Conservation (phyloP, 164 flowering plant genomes). For the Kingdonia uniflora region DNA sequence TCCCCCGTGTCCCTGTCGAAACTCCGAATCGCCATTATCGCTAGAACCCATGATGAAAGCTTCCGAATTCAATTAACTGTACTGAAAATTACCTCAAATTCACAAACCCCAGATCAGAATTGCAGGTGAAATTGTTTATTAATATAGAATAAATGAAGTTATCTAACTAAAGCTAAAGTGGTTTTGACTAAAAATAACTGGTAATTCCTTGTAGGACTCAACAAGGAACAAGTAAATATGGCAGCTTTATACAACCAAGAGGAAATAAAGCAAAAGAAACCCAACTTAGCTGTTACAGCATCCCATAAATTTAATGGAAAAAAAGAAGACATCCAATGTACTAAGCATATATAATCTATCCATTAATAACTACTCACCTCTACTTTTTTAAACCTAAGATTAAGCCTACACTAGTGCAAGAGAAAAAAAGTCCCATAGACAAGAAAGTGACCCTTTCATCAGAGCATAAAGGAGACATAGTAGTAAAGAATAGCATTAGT, state of each 20-base stretch:
- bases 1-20: constrained; percentile 31
- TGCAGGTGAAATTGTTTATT: constrained; percentile 6
- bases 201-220: constrained; percentile 66
- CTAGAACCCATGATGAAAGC: constrained; percentile 32
- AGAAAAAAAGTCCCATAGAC: constrained; percentile 35
- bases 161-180: constrained; percentile 30
- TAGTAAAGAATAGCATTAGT: constrained; percentile 42
- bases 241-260: constrained; percentile 67
- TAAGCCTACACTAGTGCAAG: constrained; percentile 18
- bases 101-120: constrained; percentile 17
- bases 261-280: constrained; percentile 55
- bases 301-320: constrained; percentile 32
- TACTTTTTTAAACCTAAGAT: constrained; percentile 38
- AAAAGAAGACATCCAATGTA: constrained; percentile 40
- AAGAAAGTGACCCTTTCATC: constrained; percentile 71
- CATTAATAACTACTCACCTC: constrained; percentile 15
- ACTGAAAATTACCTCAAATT: constrained; percentile 7
- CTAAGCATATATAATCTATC: constrained; percentile 63
- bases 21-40: constrained; percentile 38
- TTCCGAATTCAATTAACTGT: neutral
- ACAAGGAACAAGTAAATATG: constrained; percentile 67
- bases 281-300: constrained; percentile 31
- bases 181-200: constrained; percentile 46
- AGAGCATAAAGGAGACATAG: constrained; percentile 71
- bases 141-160: constrained; percentile 17